A percentile compares a stretch with the other conserved stretches of the same genome.
phyloP scores from a whole-genome alignment of 805 yeast species.

The Cyberlindnera maclurae region DNA sequence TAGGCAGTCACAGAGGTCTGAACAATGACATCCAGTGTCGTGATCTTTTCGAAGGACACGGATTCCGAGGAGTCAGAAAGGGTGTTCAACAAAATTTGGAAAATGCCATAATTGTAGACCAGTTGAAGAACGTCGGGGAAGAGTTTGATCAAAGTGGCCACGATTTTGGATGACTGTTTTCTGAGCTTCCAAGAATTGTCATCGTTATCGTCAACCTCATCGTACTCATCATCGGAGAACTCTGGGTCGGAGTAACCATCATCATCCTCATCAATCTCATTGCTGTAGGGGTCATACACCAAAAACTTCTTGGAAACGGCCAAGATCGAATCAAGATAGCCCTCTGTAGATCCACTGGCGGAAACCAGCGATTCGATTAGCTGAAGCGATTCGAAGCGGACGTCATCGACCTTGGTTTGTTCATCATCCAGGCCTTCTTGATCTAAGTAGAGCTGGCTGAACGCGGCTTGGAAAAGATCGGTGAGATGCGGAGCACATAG shows the following conservation, averaged over 20 bases:
- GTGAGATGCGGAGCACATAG: constrained; percentile 18
- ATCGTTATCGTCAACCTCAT: constrained; percentile 33
- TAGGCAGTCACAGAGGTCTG: constrained; percentile 17
- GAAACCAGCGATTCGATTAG: constrained; percentile 35
- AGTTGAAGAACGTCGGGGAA: constrained; percentile 31
- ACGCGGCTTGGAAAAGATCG: constrained; percentile 18
- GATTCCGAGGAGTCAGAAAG: constrained; percentile 38
- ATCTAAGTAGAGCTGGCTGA: constrained; percentile 22
- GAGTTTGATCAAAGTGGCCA: constrained; percentile 30
- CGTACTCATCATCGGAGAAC: constrained; percentile 32
- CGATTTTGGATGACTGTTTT: constrained; percentile 39
- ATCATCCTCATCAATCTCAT: constrained; percentile 27
- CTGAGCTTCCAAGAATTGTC: constrained; percentile 62
- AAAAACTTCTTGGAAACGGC: constrained; percentile 27
- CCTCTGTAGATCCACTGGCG: constrained; percentile 28
- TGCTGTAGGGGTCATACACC: constrained; percentile 40
- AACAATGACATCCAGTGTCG: constrained; percentile 36
- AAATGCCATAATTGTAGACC: constrained; percentile 27
- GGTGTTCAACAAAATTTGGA: constrained; percentile 28
- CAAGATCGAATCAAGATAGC: constrained; percentile 24
- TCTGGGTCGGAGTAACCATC: constrained; percentile 40
- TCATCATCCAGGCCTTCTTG: constrained; percentile 31
- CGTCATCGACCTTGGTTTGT: constrained; percentile 35
- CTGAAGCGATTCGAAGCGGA: constrained; percentile 43
- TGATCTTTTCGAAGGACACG: constrained; percentile 45